Conservation (phyloP, 148 eudicot genomes). For the Mesembryanthemum crystallinum region DNA sequence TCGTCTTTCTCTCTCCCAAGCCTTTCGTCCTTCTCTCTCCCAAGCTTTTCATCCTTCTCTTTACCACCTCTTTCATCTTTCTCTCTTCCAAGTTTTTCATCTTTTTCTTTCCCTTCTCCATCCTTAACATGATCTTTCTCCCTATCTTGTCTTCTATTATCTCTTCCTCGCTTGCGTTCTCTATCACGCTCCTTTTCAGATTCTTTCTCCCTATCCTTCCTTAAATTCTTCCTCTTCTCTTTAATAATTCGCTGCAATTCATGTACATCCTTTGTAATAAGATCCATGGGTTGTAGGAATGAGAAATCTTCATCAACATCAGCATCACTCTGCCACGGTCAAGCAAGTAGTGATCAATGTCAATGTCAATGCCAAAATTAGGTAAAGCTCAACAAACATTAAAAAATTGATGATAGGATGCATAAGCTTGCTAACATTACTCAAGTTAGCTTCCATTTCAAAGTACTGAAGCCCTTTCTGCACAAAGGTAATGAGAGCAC, state of each 20-base stretch:
- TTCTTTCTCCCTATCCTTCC: constrained; percentile 46
- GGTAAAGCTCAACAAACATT: background rate
- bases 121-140: constrained; percentile 44
- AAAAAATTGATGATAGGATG: constrained; percentile 16
- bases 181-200: constrained; percentile 39
- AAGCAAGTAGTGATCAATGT: constrained; percentile 17
- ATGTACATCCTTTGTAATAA: constrained; percentile 70
- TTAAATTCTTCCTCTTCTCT: constrained; percentile 51
- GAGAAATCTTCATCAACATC: constrained; percentile 70
- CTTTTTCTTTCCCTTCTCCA: constrained; percentile 38
- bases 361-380: constrained; percentile 12
- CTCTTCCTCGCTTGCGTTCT: constrained; percentile 51
- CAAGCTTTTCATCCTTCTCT: constrained; percentile 25
- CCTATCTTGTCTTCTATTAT: constrained; percentile 34
- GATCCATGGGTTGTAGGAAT: constrained; percentile 67
- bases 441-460: constrained; percentile 78
- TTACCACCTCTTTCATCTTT: constrained; percentile 21
- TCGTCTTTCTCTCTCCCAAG: constrained; percentile 29
- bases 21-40: constrained; percentile 31
- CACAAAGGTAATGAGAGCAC: constrained; percentile 59
- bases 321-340: constrained; percentile 47
- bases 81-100: constrained; percentile 28
- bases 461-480: constrained; percentile 74
- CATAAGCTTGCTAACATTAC: constrained; percentile 45
- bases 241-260: constrained; percentile 53